Percentiles rank a stretch among this genome's conserved stretches.
These are phyloP conservation scores for Spergularia marina DNA, from an alignment of 148 eudicot genomes.

Conservation along the genomic window DNA sequence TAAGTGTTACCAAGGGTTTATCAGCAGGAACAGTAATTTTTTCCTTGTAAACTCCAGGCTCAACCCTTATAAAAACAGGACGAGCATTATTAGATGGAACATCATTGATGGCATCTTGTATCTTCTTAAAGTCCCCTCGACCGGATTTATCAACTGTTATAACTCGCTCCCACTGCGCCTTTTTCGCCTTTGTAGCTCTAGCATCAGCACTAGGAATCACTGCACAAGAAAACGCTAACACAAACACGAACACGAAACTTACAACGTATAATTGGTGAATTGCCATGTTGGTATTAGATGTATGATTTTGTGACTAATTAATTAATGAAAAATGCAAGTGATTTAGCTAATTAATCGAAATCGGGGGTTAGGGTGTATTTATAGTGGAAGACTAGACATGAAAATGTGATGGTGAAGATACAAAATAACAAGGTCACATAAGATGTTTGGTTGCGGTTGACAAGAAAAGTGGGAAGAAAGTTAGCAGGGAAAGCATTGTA, in stretches of 20 bases:
- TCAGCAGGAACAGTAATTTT: constrained; percentile 30
- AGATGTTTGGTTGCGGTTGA: background rate
- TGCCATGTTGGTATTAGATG: background rate
- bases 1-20: constrained; percentile 35
- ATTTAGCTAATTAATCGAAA: no score
- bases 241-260: background rate
- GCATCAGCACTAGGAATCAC: constrained; percentile 5
- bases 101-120: constrained; percentile 40
- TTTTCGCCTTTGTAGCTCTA: background rate
- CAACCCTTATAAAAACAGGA: constrained; percentile 36
- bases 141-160: constrained; percentile 38
- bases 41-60: constrained; percentile 39
- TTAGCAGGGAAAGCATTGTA: constrained; percentile 26
- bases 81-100: constrained; percentile 31
- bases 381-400: background rate
- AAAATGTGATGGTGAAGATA: background rate
- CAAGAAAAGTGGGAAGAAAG: constrained; percentile 1
- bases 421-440: background rate
- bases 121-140: constrained; percentile 27
- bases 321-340: no score
- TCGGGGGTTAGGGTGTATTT: background rate
- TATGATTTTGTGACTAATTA: background rate
- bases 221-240: background rate
- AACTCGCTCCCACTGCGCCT: constrained; percentile 7
- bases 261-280: background rate